These are phyloP conservation scores for Evansstolkia leycettana DNA, from an alignment of 495 filamentous ascomycete genomes.

Conservation along the genomic window DNA sequence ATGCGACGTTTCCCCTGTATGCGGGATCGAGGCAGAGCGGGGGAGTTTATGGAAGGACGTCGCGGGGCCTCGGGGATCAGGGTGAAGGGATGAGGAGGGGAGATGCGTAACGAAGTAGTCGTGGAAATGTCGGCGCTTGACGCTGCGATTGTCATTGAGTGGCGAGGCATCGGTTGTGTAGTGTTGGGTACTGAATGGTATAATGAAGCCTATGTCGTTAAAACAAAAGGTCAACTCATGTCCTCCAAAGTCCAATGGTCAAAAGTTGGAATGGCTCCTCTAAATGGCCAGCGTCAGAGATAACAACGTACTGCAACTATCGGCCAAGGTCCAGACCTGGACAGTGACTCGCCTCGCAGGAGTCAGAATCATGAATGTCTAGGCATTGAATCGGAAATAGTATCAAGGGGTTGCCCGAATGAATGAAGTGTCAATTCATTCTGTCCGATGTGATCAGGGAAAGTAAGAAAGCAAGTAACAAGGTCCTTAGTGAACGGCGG, in stretches of 20 bases:
- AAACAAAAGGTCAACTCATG: constrained; percentile 1
- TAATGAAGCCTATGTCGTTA: constrained; percentile 9
- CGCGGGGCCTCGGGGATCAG: constrained; percentile 59
- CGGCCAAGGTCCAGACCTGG: constrained; percentile 26
- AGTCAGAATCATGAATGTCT: constrained; percentile 33
- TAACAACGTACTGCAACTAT: constrained; percentile 24
- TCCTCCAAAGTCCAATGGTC: no score
- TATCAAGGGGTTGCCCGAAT: no score
- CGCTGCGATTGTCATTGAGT: constrained; percentile 3
- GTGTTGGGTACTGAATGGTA: constrained; percentile 4
- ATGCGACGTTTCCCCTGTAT: constrained; percentile 40
- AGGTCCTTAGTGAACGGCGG: no score
- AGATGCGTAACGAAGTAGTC: constrained; percentile 96
- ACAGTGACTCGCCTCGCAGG: constrained; percentile 31
- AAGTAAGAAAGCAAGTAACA: no score
- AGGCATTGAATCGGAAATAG: constrained; percentile 11
- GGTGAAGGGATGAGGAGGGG: constrained; percentile 84
- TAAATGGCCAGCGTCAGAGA: no score
- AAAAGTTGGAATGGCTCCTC: no score
- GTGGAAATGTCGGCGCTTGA: constrained; percentile 56
- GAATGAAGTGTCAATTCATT: no score
- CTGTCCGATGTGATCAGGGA: no score
- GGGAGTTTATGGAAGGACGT: constrained; percentile 63
- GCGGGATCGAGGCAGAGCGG: constrained; percentile 69
- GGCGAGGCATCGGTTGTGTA: constrained; percentile 10